Base-by-base conservation (phyloP, 2,329 filamentous ascomycete genomes). In the Cercospora citrullina region DNA sequence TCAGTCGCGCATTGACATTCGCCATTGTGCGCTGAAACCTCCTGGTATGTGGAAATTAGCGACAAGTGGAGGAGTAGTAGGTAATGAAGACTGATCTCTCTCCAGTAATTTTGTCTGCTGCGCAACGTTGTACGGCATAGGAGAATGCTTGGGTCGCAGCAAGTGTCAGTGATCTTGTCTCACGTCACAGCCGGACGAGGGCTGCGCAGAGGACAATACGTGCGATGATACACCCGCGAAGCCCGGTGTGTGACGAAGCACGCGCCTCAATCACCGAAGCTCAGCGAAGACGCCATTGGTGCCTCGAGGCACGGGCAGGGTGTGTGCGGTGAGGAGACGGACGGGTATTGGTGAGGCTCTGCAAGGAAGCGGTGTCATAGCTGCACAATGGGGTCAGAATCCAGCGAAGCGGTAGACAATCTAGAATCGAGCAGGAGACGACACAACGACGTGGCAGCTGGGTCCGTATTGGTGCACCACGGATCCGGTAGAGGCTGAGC, bases 131-230 rank as follows among this genome's bases (percentile, higher is more conserved):
- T 59, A 66, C 64, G 30, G 64, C 64, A 66, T 66, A 59, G 59
- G 64, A 66, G 60, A 21, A 9, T 53, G 60, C 26, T 61, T 61
- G 53, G 23, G 63, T 53, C 23, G 55, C 55, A 58, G 62, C 30
- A 63, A 48, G 63, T 51, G 39, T 60, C 36, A 60, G 51, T 48
- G 53, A 48, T 58, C 10, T 31, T 42, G 65, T 67, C 65, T 53
- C 65, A 67, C 65, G 65, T 67, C 60, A 67, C 65, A 67, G 60
- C 65, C 65, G 65, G 28, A 4, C 10, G 21, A 57, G 53, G 26
- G 61, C 61, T 21, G 33, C 28, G 45, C n/a, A 63, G 61, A 63
- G 61, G 8, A 57, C 61, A 63, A 63, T 63, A 39, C 28, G 61
- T 63, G 61, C 61, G 45, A 63, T 55, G 61, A 36, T 55, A 57